Percentiles rank a stretch among this genome's conserved stretches.
These are phyloP conservation scores for Colletotrichum acutatum DNA, from an alignment of 2,329 filamentous ascomycete species.

Conservation along the genomic window DNA sequence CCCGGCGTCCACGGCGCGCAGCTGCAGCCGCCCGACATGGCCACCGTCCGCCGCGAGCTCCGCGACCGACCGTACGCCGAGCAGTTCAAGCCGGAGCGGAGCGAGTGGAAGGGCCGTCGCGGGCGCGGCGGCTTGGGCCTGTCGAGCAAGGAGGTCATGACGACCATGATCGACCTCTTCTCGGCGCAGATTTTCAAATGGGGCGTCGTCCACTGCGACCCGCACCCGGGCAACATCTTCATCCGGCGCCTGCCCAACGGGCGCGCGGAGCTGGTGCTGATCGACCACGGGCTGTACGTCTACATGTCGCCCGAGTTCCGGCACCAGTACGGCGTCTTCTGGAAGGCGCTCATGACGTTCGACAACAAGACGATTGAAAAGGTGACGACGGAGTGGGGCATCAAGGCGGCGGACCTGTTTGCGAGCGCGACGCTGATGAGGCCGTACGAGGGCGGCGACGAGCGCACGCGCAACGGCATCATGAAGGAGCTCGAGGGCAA, in stretches of 20 bases:
- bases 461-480: conserved; percentile 71
- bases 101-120: conserved; percentile 78
- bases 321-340: conserved; percentile 88
- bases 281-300: conserved; percentile 97
- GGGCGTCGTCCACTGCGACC: conserved; percentile 95
- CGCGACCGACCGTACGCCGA: conserved; percentile 65
- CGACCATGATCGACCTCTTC: conserved; percentile 95
- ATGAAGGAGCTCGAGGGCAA: conserved; percentile 70
- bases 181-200: conserved; percentile 98
- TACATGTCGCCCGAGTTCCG: conserved; percentile 87
- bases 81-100: conserved; percentile 82
- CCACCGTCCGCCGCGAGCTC: conserved; percentile 55
- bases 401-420: conserved; percentile 90
- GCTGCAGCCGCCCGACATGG: conserved; percentile 63
- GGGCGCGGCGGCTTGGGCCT: conserved; percentile 86
- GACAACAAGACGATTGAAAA: conserved; percentile 83
- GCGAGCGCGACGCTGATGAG: conserved; percentile 90
- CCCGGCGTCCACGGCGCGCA: conserved; percentile 78
- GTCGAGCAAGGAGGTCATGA: conserved; percentile 88
- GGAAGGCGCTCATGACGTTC: conserved; percentile 93
- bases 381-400: conserved; percentile 85
- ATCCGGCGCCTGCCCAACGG: conserved; percentile 86
- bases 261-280: conserved; percentile 89
- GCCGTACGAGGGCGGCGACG: conserved; percentile 88
- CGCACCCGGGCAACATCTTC: conserved; percentile 97